Base-by-base conservation (phyloP, 2,329 filamentous ascomycete genomes). In the Blastomyces emzantsi region DNA sequence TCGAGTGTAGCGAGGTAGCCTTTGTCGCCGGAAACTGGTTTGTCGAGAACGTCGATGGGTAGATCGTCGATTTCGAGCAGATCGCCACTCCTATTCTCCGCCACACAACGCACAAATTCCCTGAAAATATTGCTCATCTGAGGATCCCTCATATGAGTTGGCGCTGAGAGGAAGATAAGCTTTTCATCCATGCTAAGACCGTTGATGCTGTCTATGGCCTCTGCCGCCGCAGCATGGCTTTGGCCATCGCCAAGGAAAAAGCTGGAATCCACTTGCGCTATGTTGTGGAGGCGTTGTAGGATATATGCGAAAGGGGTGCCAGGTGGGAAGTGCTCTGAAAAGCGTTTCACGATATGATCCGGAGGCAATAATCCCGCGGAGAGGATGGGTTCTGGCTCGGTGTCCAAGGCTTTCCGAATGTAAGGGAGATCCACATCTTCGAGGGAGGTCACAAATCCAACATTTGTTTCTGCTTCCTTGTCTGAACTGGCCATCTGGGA, bases 291-390 rank as follows among this genome's bases (percentile, higher is more conserved):
- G 2, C 89, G 88, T 66, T 87, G 80, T 63, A 97, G 76, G 64
- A 97, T 86, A 71, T 92, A 96, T 67, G 87, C 88, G 68, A 97
- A 89, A 0, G 92, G 90, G 0, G 90, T 92, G 6, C 84, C 83
- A 0, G 86, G 83, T 0, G 92, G 90, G 70, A 96, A 96, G 72
- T 93, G 94, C 2, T 84, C 83, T 1, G 89, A 83, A 72, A 97
- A 94, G 8, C 85, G 83, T 71, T 94, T 85, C 43, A 96, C 79
- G 2, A 91, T 82, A 33, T 82, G 74, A 1, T 85, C 80, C 0
- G 92, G 90, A 3, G 93, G 90, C 59, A 87, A 81, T 47, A 97
- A 81, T 30, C 89, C 90, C 0, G 91, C 93, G 1, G 83, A 81
- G 55, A 79, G 78, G 61, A 97, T 83, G 4, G 88, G 86, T 33